Conservation (phyloP, 257 asterid species). For the Scutellaria minor region DNA sequence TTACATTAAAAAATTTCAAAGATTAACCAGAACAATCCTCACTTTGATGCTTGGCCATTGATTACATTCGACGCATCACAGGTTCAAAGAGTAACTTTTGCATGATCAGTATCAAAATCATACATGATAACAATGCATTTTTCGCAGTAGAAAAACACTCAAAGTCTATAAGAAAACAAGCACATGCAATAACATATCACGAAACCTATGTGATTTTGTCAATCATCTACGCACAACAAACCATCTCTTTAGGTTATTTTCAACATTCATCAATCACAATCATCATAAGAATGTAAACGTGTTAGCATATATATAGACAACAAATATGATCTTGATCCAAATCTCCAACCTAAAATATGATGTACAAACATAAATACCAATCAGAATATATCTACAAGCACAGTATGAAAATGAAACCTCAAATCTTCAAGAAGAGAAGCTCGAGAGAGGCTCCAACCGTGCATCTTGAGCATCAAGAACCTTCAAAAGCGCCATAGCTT, state of each 20-base stretch:
- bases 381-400: constrained; percentile 36
- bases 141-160: too few relatives aligned
- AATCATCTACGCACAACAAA: not conserved
- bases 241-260: not conserved
- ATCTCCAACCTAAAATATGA: constrained; percentile 9
- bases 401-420: constrained; percentile 24
- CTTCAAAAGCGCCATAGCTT: constrained; percentile 62
- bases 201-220: not conserved
- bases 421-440: constrained; percentile 45
- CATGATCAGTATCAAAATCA: too few relatives aligned
- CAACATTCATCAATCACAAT: constrained; percentile 14
- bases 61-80: too few relatives aligned
- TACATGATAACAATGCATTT: too few relatives aligned
- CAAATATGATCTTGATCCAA: constrained; percentile 9
- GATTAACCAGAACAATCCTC: too few relatives aligned
- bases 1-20: too few relatives aligned
- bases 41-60: too few relatives aligned
- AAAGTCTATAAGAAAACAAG: too few relatives aligned
- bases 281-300: not conserved
- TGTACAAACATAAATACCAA: constrained; percentile 31
- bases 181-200: not conserved
- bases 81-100: too few relatives aligned
- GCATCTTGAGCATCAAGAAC: constrained; percentile 47
- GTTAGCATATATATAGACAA: constrained; percentile 18
- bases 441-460: constrained; percentile 31